A percentile compares a stretch with the other conserved stretches of the same genome.
Evolutionary conservation across 1,284 basidiomycete genomes (phyloP).

Genomic region (Xerocomus alliaceus): DNA sequence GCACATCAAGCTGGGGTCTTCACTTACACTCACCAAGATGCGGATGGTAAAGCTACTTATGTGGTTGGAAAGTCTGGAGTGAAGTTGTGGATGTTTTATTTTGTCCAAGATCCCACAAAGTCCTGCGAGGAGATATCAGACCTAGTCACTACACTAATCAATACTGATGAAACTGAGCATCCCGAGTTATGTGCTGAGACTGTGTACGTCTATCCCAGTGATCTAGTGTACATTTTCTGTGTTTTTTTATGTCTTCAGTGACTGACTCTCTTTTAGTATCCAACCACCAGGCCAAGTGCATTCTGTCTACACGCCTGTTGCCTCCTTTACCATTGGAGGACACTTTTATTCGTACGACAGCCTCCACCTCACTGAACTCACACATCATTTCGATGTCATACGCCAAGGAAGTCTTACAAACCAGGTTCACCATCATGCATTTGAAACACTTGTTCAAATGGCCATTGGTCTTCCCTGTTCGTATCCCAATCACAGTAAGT

Average conservation of each 20-base stretch:
- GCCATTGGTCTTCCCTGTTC: background rate
- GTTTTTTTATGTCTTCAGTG: background rate
- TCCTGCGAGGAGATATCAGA: background rate
- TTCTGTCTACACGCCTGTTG: background rate
- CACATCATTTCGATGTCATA: background rate
- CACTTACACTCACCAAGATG: background rate
- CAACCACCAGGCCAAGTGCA: background rate
- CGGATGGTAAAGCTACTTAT: background rate
- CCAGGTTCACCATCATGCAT: background rate
- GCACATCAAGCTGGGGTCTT: background rate
- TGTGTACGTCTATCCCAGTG: background rate
- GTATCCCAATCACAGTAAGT: background rate
- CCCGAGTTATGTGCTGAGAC: background rate
- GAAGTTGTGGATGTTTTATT: background rate
- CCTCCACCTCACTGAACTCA: background rate
- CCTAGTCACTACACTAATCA: background rate
- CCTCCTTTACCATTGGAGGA: background rate
- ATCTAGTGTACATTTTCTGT: background rate
- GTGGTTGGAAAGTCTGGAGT: background rate
- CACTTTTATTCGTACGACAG: conserved; percentile 1
- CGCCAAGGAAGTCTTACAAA: background rate
- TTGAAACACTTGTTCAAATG: background rate
- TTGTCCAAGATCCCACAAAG: background rate
- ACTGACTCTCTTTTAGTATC: background rate
- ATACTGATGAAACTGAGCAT: background rate